Conservation (phyloP, 371 early-diverging fungal genomes). For the Circinella umbellata region DNA sequence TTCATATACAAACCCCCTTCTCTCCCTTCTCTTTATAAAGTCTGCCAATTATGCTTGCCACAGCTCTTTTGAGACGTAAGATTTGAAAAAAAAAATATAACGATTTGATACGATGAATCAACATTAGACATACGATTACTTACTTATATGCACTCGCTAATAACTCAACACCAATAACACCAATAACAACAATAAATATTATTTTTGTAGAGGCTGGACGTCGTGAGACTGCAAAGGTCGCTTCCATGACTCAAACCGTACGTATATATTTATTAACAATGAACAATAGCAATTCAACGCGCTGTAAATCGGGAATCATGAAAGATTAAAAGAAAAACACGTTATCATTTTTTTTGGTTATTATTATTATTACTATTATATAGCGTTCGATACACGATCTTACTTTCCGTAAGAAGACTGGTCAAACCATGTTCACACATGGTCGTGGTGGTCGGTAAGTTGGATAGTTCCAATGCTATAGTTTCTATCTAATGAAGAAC, state of each 20-base stretch:
- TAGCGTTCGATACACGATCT: slow-evolving; percentile 75
- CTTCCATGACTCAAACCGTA: slow-evolving; percentile 35
- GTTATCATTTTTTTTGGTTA: not conserved
- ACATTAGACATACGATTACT: not conserved
- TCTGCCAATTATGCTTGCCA: slow-evolving; percentile 28
- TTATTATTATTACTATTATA: not conserved
- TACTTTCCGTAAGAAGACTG: slow-evolving; percentile 69
- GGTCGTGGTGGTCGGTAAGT: slow-evolving; percentile 77
- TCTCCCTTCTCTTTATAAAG: not conserved
- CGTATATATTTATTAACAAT: not conserved
- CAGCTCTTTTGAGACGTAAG: slow-evolving; percentile 30
- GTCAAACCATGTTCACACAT: slow-evolving; percentile 68
- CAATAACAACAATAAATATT: not conserved
- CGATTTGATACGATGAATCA: not conserved
- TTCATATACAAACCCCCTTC: not conserved
- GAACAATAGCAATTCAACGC: not conserved
- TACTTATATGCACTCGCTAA: too few relatives aligned
- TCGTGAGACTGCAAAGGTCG: slow-evolving; percentile 23
- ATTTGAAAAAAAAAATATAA: not conserved
- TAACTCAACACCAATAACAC: not conserved
- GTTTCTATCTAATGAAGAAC: too few relatives aligned
- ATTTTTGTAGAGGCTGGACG: slow-evolving; percentile 37
- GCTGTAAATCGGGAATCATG: too few relatives aligned
- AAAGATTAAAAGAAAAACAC: not conserved
- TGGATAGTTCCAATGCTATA: not conserved